Evolutionary conservation across 495 filamentous ascomycete genomes (phyloP), one percentile per base, ranked within the genome.

Genomic region (Sabuloglossum arenarium): DNA sequence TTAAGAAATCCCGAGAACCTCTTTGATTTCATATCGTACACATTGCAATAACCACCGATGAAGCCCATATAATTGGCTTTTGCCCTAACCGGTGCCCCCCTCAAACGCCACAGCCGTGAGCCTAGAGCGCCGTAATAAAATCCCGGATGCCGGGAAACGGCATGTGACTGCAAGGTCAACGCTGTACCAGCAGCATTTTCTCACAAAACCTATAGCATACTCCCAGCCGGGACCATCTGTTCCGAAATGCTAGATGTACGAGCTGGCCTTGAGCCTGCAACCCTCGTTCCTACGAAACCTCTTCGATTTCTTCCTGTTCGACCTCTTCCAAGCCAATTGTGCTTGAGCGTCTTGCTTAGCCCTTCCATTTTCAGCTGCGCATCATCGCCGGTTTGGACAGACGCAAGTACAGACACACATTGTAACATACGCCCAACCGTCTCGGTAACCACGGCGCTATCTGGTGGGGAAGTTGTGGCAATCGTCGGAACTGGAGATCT

Each of bases 401-500:
- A 82, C 10, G 85, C 83, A 0, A 97, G 72, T 10, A 98, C 90
- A 61, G 81, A 85, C 66, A 98, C 82, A 64, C 93, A 98, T 69
- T 98, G 91, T 59, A 98, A 75, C 88, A 98, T 93, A 56, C 93
- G 75, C 1, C 87, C 91, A 9, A 94, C 90, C 55, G 87, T 94
- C 58, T 96, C 88, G 14, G 91, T 96, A 27, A 94, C 76, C 58
- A 89, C 81, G 8, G 51, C 57, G n/a, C 27, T 28, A 23, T 59
- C 29, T 10, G 27, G 43, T 14, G 47, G 34, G 16, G 56, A 37
- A n/a, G 56, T 37, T 6, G 34, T 6, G 4, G 56, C 19, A 11
- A 28, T 37, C 19, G 43, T 55, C 3, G 55, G 46, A 11, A 29
- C 8, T 30, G 55, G 27, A 1, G 55, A 39, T 24, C 37, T 37